These are phyloP conservation scores for Voacanga thouarsii DNA, from an alignment of 257 asterid species.

Conservation along the genomic window DNA sequence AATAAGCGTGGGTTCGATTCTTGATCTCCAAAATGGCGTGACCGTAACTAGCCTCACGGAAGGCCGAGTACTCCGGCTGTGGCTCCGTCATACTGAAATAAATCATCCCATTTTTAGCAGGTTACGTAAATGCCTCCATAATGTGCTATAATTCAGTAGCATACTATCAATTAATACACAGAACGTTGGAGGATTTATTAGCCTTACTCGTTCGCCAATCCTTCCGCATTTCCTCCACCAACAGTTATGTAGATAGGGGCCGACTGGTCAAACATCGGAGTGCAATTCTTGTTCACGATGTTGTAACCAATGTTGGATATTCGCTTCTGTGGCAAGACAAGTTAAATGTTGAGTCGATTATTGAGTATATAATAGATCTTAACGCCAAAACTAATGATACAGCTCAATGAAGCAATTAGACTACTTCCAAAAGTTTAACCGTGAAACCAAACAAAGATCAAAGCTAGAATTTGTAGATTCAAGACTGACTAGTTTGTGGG, in stretches of 20 bases:
- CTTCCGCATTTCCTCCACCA: conserved; percentile 36
- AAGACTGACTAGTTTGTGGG: neutral
- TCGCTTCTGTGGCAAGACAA: conserved; percentile 38
- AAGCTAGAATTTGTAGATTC: neutral
- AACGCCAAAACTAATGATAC: neutral
- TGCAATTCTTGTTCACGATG: conserved; percentile 43
- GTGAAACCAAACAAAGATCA: neutral
- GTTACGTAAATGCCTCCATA: neutral
- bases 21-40: conserved; percentile 54
- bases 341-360: neutral
- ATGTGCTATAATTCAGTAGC: neutral
- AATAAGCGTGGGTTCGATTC: conserved; percentile 53
- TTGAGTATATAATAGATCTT: neutral
- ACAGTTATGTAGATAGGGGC: conserved; percentile 62
- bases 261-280: conserved; percentile 39
- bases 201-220: conserved; percentile 46
- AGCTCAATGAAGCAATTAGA: neutral
- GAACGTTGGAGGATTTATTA: neutral
- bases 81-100: conserved; percentile 56
- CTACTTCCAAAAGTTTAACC: neutral
- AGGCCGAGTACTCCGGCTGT: conserved; percentile 56
- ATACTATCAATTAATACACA: neutral
- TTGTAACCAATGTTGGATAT: conserved; percentile 52
- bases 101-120: neutral
- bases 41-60: conserved; percentile 61